Conservation (phyloP, 2,329 filamentous ascomycete genomes). For the Diplodia corticola region DNA sequence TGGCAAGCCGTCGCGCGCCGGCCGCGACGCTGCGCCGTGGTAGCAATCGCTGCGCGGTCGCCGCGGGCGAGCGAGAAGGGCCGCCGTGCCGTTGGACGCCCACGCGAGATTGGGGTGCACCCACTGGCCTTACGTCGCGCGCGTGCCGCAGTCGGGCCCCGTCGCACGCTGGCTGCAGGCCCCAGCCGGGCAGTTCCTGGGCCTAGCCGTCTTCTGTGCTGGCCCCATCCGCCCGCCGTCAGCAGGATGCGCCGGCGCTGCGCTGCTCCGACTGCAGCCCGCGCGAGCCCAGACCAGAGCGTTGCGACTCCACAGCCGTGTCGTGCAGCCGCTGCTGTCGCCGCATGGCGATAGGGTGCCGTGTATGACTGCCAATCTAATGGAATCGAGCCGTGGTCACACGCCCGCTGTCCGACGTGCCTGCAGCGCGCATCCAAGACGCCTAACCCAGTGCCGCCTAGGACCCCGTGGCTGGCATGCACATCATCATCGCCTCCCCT, state of each 20-base stretch:
- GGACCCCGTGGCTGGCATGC: conserved; percentile 11
- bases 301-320: conserved; percentile 8
- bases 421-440: neutral
- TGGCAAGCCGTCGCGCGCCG: neutral
- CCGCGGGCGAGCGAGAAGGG: neutral
- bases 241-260: neutral
- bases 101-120: conserved; percentile 11
- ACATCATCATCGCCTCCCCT: conserved; percentile 9
- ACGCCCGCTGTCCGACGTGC: conserved; percentile 15
- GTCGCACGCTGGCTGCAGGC: neutral
- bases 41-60: neutral
- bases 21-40: neutral
- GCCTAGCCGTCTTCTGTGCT: neutral
- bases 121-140: neutral
- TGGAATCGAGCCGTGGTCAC: neutral
- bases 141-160: neutral
- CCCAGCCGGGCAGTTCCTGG: conserved; percentile 11
- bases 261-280: neutral
- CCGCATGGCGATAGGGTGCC: neutral
- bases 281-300: conserved; percentile 1
- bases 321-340: neutral
- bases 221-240: neutral
- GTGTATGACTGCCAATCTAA: conserved; percentile 16
- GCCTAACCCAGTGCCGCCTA: conserved; percentile 3
- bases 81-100: neutral